A percentile compares a stretch with the other conserved stretches of the same genome.
Evolutionary conservation across 2,329 filamentous ascomycete species (phyloP).

Genomic region (Raffaelea arxii): DNA sequence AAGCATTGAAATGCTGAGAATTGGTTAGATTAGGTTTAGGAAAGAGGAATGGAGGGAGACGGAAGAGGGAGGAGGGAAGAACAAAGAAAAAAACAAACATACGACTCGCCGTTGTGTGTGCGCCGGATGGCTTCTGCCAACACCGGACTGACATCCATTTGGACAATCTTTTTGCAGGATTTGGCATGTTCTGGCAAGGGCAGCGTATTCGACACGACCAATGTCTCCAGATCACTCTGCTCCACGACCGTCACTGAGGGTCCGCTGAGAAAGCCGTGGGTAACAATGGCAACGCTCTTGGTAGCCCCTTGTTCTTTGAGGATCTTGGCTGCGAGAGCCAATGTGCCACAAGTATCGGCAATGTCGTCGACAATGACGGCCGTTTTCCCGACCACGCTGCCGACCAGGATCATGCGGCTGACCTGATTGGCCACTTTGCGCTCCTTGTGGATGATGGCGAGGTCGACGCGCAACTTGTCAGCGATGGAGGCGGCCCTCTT

Average conservation of each 20-base stretch:
- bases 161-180: neutral
- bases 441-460: slow-evolving; percentile 94
- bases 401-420: slow-evolving; percentile 76
- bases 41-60: no score
- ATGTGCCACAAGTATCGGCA: slow-evolving; percentile 72
- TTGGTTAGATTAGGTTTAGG: no score
- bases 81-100: neutral
- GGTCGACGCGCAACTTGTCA: slow-evolving; percentile 78
- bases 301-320: slow-evolving; percentile 77
- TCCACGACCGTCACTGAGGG: slow-evolving; percentile 81
- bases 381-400: slow-evolving; percentile 78
- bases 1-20: no score
- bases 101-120: slow-evolving; percentile 1
- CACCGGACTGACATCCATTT: neutral
- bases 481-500: slow-evolving; percentile 68
- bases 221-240: slow-evolving; percentile 58
- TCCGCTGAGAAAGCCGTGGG: slow-evolving; percentile 83
- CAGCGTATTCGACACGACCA: slow-evolving; percentile 86
- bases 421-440: slow-evolving; percentile 73
- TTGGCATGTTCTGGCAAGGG: slow-evolving; percentile 34
- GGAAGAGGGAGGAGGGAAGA: no score
- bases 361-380: slow-evolving; percentile 97
- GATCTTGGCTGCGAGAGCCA: slow-evolving; percentile 74
- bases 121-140: slow-evolving; percentile 1
- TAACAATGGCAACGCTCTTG: slow-evolving; percentile 87